Percentiles rank a stretch among this genome's conserved stretches.
These are phyloP conservation scores for Talaromyces atroroseus DNA, from an alignment of 2,329 filamentous ascomycete species.

Conservation along the genomic window DNA sequence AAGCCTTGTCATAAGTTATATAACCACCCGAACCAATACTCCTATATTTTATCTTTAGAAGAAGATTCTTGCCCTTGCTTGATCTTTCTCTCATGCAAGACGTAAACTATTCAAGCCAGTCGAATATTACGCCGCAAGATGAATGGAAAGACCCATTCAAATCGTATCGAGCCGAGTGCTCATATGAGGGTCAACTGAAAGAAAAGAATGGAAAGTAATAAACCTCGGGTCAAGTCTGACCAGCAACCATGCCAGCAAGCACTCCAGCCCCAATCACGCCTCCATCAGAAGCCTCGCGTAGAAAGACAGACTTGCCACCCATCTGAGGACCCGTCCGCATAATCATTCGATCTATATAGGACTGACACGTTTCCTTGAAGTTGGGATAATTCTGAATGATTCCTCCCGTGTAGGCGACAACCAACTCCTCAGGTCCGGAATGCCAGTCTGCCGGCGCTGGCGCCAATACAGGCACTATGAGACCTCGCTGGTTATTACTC, in stretches of 20 bases:
- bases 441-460: slow-evolving; percentile 35
- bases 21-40: slow-evolving; percentile 1
- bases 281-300: slow-evolving; percentile 49
- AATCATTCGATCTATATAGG: slow-evolving; percentile 57
- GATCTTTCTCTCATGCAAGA: too few relatives aligned
- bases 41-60: neutral
- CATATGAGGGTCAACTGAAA: neutral
- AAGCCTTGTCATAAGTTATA: neutral
- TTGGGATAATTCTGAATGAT: slow-evolving; percentile 76
- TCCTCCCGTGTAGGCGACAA: slow-evolving; percentile 73
- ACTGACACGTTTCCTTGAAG: slow-evolving; percentile 64
- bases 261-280: slow-evolving; percentile 54
- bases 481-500: slow-evolving; percentile 16
- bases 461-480: slow-evolving; percentile 34
- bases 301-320: slow-evolving; percentile 46
- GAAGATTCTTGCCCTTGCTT: neutral
- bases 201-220: neutral
- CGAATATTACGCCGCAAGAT: neutral
- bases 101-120: too few relatives aligned
- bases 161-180: neutral
- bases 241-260: slow-evolving; percentile 44
- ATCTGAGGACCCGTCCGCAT: slow-evolving; percentile 42
- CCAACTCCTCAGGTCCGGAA: slow-evolving; percentile 54
- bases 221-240: neutral
- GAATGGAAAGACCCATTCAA: neutral